Evolutionary conservation across 805 yeast genomes (phyloP).

Genomic region (Pichia californica): DNA sequence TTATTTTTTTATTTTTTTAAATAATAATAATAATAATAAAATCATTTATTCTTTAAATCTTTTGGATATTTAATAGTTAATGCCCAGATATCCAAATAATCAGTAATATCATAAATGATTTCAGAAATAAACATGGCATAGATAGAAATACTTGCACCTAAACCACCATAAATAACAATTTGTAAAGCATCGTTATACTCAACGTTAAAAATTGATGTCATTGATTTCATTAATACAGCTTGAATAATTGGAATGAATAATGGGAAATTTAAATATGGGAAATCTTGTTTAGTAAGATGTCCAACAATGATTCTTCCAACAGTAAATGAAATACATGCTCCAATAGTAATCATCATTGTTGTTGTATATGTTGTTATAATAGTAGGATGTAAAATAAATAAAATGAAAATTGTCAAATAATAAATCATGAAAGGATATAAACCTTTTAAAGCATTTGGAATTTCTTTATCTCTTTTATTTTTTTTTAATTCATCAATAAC

Average conservation of each 20-base stretch:
- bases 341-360: constrained; percentile 64
- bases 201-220: constrained; percentile 33
- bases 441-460: constrained; percentile 8
- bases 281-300: constrained; percentile 73
- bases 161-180: constrained; percentile 57
- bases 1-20: neutral
- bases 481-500: constrained; percentile 42
- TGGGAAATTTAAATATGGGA: constrained; percentile 70
- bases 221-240: constrained; percentile 30
- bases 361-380: constrained; percentile 38
- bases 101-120: constrained; percentile 72
- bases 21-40: too few species aligned
- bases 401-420: constrained; percentile 40
- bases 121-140: constrained; percentile 70
- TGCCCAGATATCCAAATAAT: constrained; percentile 78
- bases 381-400: constrained; percentile 47
- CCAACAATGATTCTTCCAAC: constrained; percentile 91
- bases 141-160: constrained; percentile 59
- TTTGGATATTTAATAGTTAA: constrained; percentile 76
- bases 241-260: constrained; percentile 58
- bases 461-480: constrained; percentile 34
- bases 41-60: constrained; percentile 22
- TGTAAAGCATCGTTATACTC: constrained; percentile 38
- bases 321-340: constrained; percentile 68
- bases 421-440: constrained; percentile 63